phyloP scores from a whole-genome alignment of 1,139 yeast species.

The Maudiozyma humilis region DNA sequence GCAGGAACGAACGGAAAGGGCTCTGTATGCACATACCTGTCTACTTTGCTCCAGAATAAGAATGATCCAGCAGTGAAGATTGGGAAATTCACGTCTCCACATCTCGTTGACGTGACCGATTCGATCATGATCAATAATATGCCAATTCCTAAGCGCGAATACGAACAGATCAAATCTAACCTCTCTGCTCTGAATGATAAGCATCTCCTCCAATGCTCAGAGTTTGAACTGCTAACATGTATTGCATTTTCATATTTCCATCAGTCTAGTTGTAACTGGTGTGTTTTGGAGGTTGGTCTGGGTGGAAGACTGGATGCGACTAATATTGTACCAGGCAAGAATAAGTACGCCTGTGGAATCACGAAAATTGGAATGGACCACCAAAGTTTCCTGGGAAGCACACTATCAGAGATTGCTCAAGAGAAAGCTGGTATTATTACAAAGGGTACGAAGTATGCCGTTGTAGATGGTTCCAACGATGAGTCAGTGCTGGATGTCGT shows the following conservation, averaged over 20 bases:
- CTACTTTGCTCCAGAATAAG: conserved; percentile 39
- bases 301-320: conserved; percentile 90
- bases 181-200: conserved; percentile 32
- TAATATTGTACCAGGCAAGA: conserved; percentile 43
- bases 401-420: conserved; percentile 53
- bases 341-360: conserved; percentile 58
- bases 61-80: conserved; percentile 30
- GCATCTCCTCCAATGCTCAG: conserved; percentile 58
- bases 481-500: conserved; percentile 40
- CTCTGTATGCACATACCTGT: conserved; percentile 71
- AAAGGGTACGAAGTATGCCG: conserved; percentile 44
- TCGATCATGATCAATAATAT: conserved; percentile 58
- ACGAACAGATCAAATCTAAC: conserved; percentile 36
- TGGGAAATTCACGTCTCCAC: conserved; percentile 87
- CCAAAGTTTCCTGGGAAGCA: conserved; percentile 61
- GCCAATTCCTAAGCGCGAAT: conserved; percentile 44
- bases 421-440: conserved; percentile 86
- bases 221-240: conserved; percentile 78
- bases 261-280: conserved; percentile 51
- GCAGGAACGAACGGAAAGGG: conserved; percentile 98
- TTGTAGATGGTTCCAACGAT: conserved; percentile 64
- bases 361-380: conserved; percentile 85
- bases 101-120: conserved; percentile 63
- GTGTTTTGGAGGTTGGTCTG: conserved; percentile 80
- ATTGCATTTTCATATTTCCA: conserved; percentile 72